Conservation (phyloP, 495 filamentous ascomycete species). For the Cryomyces minteri region DNA sequence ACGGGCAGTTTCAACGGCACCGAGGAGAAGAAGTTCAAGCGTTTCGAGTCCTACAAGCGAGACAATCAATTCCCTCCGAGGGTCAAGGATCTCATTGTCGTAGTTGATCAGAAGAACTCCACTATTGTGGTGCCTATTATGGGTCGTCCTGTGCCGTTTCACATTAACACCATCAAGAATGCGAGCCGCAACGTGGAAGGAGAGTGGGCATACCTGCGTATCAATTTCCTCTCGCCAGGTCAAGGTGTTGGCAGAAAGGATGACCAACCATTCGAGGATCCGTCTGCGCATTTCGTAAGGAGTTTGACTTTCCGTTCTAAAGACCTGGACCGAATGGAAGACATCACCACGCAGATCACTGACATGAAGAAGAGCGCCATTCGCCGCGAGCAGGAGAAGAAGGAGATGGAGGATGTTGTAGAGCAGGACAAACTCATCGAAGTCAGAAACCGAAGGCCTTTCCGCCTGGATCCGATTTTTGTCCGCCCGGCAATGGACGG, state of each 20-base stretch:
- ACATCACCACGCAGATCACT: constrained; percentile 76
- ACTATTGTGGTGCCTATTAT: constrained; percentile 92
- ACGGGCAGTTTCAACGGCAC: constrained; percentile 77
- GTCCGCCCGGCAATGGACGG: constrained; percentile 88
- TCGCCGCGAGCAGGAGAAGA: constrained; percentile 92
- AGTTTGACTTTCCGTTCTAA: constrained; percentile 87
- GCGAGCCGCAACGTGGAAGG: constrained; percentile 40
- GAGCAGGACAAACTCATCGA: constrained; percentile 95
- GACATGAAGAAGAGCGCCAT: constrained; percentile 82
- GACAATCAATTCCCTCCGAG: constrained; percentile 81
- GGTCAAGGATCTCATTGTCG: constrained; percentile 68
- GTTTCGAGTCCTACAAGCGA: constrained; percentile 96
- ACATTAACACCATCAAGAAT: constrained; percentile 98
- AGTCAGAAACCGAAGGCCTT: constrained; percentile 62
- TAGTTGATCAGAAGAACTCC: constrained; percentile 76
- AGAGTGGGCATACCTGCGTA: constrained; percentile 79
- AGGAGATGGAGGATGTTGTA: constrained; percentile 99
- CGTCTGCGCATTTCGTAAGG: constrained; percentile 84
- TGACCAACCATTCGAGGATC: constrained; percentile 95
- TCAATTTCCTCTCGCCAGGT: constrained; percentile 94
- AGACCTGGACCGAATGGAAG: constrained; percentile 69
- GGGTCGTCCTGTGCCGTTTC: constrained; percentile 94
- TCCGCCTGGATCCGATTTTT: constrained; percentile 74
- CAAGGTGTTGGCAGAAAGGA: constrained; percentile 97
- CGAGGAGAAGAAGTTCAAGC: constrained; percentile 89